phyloP scores from a whole-genome alignment of 176 grass and related monocot genomes.

The Zoysia pacifica region DNA sequence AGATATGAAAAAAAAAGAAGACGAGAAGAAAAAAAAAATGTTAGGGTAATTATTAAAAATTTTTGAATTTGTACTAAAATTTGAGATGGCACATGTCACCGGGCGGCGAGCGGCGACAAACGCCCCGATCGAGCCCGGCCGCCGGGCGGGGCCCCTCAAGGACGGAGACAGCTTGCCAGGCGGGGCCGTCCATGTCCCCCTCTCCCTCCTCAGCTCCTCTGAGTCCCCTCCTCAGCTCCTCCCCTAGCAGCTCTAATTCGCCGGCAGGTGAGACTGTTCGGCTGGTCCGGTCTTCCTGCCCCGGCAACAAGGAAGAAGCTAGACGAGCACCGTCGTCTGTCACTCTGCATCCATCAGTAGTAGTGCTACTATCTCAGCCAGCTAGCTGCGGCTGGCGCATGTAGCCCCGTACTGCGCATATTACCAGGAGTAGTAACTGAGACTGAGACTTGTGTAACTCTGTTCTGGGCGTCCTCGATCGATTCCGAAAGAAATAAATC shows the following conservation, averaged over 20 bases:
- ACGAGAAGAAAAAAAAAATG: no score
- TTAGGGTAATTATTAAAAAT: no score
- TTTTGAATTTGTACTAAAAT: no score
- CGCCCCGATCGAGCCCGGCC: background rate
- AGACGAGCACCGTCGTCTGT: background rate
- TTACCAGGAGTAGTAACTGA: background rate
- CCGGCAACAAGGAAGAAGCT: constrained; percentile 3
- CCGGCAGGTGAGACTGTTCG: background rate
- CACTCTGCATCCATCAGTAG: background rate
- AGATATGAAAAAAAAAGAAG: no score
- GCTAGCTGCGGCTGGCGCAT: background rate
- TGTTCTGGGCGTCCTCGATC: background rate
- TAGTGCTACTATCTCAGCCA: no score
- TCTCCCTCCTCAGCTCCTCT: background rate
- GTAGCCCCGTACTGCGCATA: background rate
- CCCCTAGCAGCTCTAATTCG: background rate
- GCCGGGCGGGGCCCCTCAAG: background rate
- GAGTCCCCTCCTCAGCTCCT: background rate
- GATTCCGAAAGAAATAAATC: background rate
- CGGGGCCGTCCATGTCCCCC: background rate
- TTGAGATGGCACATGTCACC: no score
- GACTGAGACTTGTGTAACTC: background rate
- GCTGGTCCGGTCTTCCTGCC: background rate
- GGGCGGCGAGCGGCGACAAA: constrained; percentile 26
- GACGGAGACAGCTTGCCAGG: background rate